These are phyloP conservation scores for Annona squamosa DNA, from an alignment of 164 flowering plant genomes.

Conservation along the genomic window DNA sequence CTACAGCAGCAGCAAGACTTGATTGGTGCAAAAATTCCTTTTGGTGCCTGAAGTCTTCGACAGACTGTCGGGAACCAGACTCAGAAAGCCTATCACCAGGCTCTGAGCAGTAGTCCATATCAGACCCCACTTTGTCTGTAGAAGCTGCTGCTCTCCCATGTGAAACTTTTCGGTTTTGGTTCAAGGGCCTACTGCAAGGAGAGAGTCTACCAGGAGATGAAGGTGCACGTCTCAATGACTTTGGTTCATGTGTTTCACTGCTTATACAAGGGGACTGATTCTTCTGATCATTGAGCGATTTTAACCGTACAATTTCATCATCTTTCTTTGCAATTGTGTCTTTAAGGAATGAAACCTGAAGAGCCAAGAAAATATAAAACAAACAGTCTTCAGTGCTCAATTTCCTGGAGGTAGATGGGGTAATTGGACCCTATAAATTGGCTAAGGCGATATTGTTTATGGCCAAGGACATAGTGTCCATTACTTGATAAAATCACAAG, in stretches of 20 bases:
- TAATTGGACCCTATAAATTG: neutral
- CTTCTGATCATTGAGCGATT: conserved; percentile 47
- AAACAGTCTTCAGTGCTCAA: neutral
- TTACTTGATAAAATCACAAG: neutral
- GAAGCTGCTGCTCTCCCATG: conserved; percentile 26
- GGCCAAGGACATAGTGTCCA: neutral
- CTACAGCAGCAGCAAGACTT: conserved; percentile 18
- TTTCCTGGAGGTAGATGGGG: neutral
- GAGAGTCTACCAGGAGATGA: conserved; percentile 29
- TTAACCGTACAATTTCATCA: conserved; percentile 78
- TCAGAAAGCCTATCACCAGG: conserved; percentile 42
- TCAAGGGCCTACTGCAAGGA: conserved; percentile 16
- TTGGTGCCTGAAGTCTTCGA: conserved; percentile 33
- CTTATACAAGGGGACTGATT: conserved; percentile 22
- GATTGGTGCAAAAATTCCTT: conserved; percentile 32
- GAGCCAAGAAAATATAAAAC: neutral
- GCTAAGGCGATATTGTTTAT: neutral
- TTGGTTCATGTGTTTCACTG: conserved; percentile 30
- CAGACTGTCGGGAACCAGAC: conserved; percentile 36
- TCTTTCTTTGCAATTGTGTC: conserved; percentile 77
- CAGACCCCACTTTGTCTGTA: conserved; percentile 26
- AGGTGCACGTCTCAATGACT: conserved; percentile 29
- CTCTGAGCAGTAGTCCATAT: conserved; percentile 34
- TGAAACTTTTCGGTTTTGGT: conserved; percentile 22
- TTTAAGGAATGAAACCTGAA: conserved; percentile 75